Conservation (phyloP, 1,139 yeast species). For the Schwanniomyces etchellsii region DNA sequence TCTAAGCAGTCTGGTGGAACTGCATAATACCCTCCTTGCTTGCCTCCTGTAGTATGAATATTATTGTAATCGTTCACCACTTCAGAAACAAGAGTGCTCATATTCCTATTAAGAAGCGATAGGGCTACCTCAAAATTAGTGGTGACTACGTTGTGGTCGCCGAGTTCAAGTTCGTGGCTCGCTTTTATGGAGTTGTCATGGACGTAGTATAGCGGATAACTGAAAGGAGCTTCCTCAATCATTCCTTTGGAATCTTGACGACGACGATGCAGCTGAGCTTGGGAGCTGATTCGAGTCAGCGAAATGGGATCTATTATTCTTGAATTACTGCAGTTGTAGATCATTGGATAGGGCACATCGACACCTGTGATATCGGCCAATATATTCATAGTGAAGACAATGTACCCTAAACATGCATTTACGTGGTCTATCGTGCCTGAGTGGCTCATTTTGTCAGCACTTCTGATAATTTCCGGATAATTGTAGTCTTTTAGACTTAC, state of each 20-base stretch:
- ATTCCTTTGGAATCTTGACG: neutral
- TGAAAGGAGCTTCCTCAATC: neutral
- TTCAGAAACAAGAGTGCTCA: constrained; percentile 20
- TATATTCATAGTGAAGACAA: constrained; percentile 19
- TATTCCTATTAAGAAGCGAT: constrained; percentile 26
- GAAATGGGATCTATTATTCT: constrained; percentile 20
- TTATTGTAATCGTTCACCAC: constrained; percentile 15
- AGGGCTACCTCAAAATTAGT: constrained; percentile 31
- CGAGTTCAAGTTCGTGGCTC: constrained; percentile 7
- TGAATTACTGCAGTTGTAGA: constrained; percentile 17
- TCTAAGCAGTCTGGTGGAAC: constrained; percentile 38
- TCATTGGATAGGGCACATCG: constrained; percentile 24
- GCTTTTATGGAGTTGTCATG: constrained; percentile 17
- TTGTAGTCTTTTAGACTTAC: no score
- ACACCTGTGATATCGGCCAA: constrained; percentile 23
- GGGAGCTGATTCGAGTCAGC: neutral
- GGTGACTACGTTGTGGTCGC: constrained; percentile 14
- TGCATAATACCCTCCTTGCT: neutral
- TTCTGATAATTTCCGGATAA: neutral
- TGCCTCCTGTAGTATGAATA: neutral
- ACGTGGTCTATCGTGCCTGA: constrained; percentile 16
- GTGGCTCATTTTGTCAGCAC: constrained; percentile 7
- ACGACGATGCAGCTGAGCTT: neutral
- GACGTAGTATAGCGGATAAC: constrained; percentile 27
- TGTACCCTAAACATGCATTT: constrained; percentile 29